Conservation (phyloP, 73 alveolate species). For the Symbiodinium natans region DNA sequence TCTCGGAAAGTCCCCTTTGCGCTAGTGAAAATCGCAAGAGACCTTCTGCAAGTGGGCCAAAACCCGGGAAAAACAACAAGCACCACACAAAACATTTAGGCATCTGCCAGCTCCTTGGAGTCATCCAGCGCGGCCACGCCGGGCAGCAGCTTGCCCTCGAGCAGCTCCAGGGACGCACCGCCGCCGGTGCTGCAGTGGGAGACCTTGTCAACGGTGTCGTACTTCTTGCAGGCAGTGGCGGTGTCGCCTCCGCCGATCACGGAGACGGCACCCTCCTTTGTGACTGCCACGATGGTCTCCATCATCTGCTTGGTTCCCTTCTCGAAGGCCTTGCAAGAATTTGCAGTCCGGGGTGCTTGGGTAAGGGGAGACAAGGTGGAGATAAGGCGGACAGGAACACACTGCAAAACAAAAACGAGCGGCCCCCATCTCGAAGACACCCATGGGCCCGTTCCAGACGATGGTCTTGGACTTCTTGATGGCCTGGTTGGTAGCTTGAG, state of each 20-base stretch:
- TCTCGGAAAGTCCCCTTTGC: background rate
- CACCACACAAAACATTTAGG: background rate
- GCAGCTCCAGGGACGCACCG: constrained; percentile 96
- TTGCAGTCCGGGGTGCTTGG: too few relatives aligned
- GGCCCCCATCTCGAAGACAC: constrained; percentile 41
- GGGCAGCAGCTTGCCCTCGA: constrained; percentile 96
- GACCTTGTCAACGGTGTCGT: constrained; percentile 48
- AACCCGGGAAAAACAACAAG: background rate
- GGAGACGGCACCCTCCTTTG: constrained; percentile 27
- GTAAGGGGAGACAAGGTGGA: too few relatives aligned
- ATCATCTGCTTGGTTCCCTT: constrained; percentile 33
- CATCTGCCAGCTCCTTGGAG: background rate
- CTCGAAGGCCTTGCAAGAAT: background rate
- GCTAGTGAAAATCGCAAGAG: background rate
- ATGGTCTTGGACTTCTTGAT: constrained; percentile 94
- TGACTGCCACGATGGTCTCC: constrained; percentile 28
- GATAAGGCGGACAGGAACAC: too few relatives aligned
- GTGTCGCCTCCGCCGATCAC: constrained; percentile 41
- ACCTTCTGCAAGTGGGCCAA: background rate
- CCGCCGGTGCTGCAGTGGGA: constrained; percentile 96
- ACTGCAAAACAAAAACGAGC: background rate
- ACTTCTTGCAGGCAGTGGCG: constrained; percentile 37
- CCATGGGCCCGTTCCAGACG: constrained; percentile 97
- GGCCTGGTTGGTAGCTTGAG: background rate
- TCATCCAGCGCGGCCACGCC: constrained; percentile 87